Conservation (phyloP, 345 rosid species). For the Eucalyptus sideroxylon region DNA sequence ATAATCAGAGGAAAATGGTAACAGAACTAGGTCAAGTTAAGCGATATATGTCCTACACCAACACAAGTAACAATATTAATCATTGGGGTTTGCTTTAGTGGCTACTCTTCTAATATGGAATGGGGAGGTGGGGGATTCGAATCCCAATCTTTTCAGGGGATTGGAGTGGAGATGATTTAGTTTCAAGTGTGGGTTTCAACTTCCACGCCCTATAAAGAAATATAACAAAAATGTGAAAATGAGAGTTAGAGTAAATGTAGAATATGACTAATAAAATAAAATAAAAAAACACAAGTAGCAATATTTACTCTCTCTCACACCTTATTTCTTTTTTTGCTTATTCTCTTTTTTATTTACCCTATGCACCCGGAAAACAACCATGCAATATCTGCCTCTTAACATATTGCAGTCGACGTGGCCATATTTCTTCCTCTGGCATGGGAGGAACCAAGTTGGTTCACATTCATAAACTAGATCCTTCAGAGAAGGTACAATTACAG, state of each 20-base stretch:
- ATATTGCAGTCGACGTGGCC: background rate
- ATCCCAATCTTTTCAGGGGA: rapidly evolving
- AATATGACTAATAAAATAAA: rapidly evolving
- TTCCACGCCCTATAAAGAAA: rapidly evolving
- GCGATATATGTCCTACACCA: background rate
- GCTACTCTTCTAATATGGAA: rapidly evolving
- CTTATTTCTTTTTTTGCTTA: background rate
- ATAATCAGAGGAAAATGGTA: background rate
- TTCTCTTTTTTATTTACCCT: background rate
- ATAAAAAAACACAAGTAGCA: too few relatives aligned
- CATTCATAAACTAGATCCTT: background rate
- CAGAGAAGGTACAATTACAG: background rate
- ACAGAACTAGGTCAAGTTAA: background rate
- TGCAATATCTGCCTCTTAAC: background rate
- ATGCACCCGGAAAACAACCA: background rate
- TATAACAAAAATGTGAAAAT: rapidly evolving
- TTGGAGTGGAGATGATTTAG: too few relatives aligned
- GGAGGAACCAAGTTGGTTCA: background rate
- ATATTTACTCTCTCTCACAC: background rate
- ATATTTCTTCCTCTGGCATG: background rate
- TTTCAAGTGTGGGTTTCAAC: too few relatives aligned
- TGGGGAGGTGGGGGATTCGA: rapidly evolving
- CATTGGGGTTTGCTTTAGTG: rapidly evolving
- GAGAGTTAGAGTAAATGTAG: rapidly evolving
- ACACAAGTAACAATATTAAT: background rate